phyloP scores from a whole-genome alignment of 768 basidiomycete genomes.

The Agrocybe chaxingu region DNA sequence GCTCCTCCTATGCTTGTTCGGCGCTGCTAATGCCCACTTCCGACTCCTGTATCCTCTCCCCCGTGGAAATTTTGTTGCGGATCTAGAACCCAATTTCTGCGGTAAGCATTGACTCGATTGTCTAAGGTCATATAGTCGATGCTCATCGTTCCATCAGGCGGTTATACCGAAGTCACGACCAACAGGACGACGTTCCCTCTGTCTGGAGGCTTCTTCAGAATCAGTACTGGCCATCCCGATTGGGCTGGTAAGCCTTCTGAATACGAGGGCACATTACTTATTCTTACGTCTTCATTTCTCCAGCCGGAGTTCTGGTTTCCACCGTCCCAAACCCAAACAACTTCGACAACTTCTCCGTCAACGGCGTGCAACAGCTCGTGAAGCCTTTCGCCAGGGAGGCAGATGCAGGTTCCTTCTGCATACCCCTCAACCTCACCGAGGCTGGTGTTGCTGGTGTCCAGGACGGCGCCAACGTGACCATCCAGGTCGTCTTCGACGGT shows the following conservation, averaged over 20 bases:
- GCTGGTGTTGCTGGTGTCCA: conserved; percentile 41
- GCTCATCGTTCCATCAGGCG: conserved; percentile 39
- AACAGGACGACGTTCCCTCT: conserved; percentile 71
- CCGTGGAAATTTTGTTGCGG: conserved; percentile 62
- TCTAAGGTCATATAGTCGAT: background rate
- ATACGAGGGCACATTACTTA: background rate
- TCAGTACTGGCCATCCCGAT: conserved; percentile 54
- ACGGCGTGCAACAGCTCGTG: conserved; percentile 28
- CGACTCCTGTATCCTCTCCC: conserved; percentile 68
- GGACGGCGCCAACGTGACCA: conserved; percentile 69
- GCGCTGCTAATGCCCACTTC: conserved; percentile 65
- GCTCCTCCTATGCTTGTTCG: conserved; percentile 26
- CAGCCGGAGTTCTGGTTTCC: conserved; percentile 55
- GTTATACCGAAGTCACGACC: conserved; percentile 47
- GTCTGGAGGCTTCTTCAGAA: conserved; percentile 52
- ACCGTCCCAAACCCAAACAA: conserved; percentile 56
- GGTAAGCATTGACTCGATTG: conserved; percentile 38
- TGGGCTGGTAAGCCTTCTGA: conserved; percentile 45
- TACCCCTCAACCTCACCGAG: conserved; percentile 55
- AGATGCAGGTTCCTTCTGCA: conserved; percentile 59
- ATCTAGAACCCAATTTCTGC: conserved; percentile 56
- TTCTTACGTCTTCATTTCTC: conserved; percentile 12
- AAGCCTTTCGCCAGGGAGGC: conserved; percentile 44
- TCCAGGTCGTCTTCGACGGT: conserved; percentile 58
- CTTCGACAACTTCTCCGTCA: conserved; percentile 56